Base-by-base conservation (phyloP, 2,329 filamentous ascomycete species). In the Tolypocladium paradoxum region DNA sequence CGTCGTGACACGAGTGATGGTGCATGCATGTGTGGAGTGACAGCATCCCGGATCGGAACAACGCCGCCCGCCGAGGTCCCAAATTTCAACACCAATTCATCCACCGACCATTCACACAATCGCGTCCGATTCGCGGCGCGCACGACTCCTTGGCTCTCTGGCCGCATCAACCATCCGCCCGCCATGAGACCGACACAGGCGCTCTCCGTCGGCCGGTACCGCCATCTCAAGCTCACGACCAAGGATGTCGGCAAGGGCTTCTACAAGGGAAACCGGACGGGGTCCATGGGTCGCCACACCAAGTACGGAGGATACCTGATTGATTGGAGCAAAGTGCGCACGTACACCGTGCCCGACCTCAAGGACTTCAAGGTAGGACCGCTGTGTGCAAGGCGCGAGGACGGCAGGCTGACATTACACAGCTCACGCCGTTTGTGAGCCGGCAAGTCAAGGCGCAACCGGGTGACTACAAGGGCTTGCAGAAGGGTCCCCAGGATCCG, bases 201-300 rank as follows among this genome's bases (percentile, higher is more conserved):
- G 58, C 83, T 95, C 63, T 78, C 79, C 62, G 74, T 83, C 64
- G 73, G 83, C 67, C 79, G 81, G 54, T 80, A 90, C 64, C 81
- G 84, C 70, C 90, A 92, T 65, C 76, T 91, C 55, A 78, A 80
- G 51, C 81, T 99, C 65, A 96, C 89, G 14, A 95, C 92, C 61
- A 99, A 99, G 74, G 85, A 93, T 71, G 85, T 92, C 68, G 88
- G 87, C 69, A 89, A 90, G 67, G 92, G 91, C 61, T 99, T 85
- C 82, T 99, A 99, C 83, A 97, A 97, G 78, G 93, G 93, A 67
- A 96, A 87, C 63, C 80, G 91, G 48, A 86, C 90, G 1, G 93
- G 93, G 2, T 83, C 87, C 43, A 90, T 95, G 83, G 93, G 93
- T 69, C 73, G 76, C 16, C 89, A 95, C 73, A 91, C 88, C 52